phyloP scores from a whole-genome alignment of 768 basidiomycete species.

The Mycena polygramma region DNA sequence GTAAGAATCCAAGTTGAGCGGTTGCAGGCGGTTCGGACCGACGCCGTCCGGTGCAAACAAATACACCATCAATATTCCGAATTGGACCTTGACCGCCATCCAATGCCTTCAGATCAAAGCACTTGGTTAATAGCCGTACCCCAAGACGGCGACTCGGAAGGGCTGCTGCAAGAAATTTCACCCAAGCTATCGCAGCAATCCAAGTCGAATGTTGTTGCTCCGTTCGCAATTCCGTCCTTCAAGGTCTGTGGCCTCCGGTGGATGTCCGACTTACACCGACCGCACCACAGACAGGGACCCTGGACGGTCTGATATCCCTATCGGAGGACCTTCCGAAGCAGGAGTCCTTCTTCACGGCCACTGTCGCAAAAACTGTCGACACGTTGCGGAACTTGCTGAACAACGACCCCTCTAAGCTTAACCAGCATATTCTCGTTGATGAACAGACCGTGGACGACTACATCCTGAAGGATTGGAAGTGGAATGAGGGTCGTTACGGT shows the following conservation, averaged over 20 bases:
- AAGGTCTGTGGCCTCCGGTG: slow-evolving; percentile 72
- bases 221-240: slow-evolving; percentile 86
- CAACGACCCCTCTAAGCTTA: slow-evolving; percentile 83
- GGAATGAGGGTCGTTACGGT: slow-evolving; percentile 95
- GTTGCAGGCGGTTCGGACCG: too few species aligned
- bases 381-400: slow-evolving; percentile 91
- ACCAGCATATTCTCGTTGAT: slow-evolving; percentile 84
- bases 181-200: slow-evolving; percentile 73
- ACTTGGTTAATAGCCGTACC: slow-evolving; percentile 95
- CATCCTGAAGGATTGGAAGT: slow-evolving; percentile 85
- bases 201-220: slow-evolving; percentile 69
- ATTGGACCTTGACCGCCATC: slow-evolving; percentile 36
- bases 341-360: slow-evolving; percentile 87
- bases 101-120: slow-evolving; percentile 95
- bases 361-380: slow-evolving; percentile 94
- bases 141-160: slow-evolving; percentile 87
- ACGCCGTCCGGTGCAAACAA: slow-evolving; percentile 27
- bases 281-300: slow-evolving; percentile 84
- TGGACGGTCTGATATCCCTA: slow-evolving; percentile 88
- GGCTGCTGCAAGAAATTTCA: slow-evolving; percentile 73
- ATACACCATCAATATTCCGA: slow-evolving; percentile 13
- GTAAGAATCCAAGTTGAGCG: not conserved
- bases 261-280: slow-evolving; percentile 28
- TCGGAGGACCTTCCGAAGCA: slow-evolving; percentile 96
- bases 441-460: slow-evolving; percentile 86